Percentiles rank a stretch among this genome's conserved stretches.
These are phyloP conservation scores for Triglochin maritima DNA, from an alignment of 106 monocot species.

Conservation along the genomic window DNA sequence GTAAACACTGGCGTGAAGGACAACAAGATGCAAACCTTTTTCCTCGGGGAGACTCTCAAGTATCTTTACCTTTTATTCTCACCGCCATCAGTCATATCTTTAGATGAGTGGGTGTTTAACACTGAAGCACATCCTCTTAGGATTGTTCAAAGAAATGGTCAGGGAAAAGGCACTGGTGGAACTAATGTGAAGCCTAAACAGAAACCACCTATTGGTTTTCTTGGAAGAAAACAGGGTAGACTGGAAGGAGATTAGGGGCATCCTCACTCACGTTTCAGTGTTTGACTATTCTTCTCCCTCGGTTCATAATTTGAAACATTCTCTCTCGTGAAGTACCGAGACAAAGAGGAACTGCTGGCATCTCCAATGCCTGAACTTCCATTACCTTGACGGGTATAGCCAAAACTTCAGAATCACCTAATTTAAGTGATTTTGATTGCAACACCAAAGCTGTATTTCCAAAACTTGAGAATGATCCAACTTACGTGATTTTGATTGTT, in stretches of 20 bases:
- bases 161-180: neutral
- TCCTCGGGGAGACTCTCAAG: conserved; percentile 92
- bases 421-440: neutral
- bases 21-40: conserved; percentile 97
- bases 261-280: neutral
- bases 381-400: neutral
- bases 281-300: too few relatives aligned
- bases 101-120: conserved; percentile 99
- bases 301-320: neutral
- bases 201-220: conserved; percentile 14
- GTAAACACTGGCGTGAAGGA: conserved; percentile 79
- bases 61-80: conserved; percentile 95
- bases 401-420: neutral
- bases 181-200: conserved; percentile 5
- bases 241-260: neutral
- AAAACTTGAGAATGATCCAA: neutral
- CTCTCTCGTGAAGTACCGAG: neutral
- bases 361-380: neutral
- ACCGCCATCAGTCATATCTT: conserved; percentile 79
- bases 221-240: conserved; percentile 32
- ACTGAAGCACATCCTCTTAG: conserved; percentile 94
- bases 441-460: neutral
- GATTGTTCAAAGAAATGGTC: conserved; percentile 36
- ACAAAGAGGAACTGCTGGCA: neutral
- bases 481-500: neutral